Conservation (phyloP, 176 grass and related monocot genomes). For the Hordeum marinum region DNA sequence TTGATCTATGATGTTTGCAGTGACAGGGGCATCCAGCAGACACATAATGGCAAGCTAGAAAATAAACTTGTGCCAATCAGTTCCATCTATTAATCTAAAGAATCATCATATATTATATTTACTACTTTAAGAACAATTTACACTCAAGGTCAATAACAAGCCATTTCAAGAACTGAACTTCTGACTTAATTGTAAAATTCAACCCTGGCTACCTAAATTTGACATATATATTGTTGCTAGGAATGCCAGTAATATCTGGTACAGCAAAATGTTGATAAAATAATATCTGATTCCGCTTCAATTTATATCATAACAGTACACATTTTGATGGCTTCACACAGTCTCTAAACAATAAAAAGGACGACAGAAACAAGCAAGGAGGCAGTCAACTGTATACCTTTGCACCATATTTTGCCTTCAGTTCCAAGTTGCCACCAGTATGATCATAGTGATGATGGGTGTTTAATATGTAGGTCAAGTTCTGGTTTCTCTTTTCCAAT, state of each 20-base stretch:
- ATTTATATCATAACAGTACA: neutral
- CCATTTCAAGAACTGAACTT: slow-evolving; percentile 1
- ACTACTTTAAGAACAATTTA: neutral
- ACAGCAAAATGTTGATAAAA: neutral
- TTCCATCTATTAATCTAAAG: slow-evolving; percentile 5
- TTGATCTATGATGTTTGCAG: neutral
- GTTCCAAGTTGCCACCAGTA: slow-evolving; percentile 96
- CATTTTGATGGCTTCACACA: neutral
- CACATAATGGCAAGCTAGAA: slow-evolving; percentile 5
- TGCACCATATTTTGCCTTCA: slow-evolving; percentile 97
- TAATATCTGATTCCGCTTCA: neutral
- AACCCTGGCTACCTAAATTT: neutral
- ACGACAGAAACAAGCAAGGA: neutral
- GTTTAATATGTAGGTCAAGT: slow-evolving; percentile 97
- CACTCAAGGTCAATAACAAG: neutral
- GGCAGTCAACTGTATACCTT: slow-evolving; percentile 49
- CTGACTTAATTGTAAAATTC: neutral
- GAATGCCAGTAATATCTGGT: neutral
- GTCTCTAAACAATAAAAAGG: neutral
- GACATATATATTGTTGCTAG: neutral
- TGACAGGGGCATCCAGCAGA: neutral
- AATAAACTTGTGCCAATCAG: neutral
- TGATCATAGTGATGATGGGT: slow-evolving; percentile 99
- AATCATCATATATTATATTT: neutral
- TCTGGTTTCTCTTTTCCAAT: slow-evolving; percentile 88